phyloP scores from a whole-genome alignment of 2,329 filamentous ascomycete species.

The Cladosporium sp. region DNA sequence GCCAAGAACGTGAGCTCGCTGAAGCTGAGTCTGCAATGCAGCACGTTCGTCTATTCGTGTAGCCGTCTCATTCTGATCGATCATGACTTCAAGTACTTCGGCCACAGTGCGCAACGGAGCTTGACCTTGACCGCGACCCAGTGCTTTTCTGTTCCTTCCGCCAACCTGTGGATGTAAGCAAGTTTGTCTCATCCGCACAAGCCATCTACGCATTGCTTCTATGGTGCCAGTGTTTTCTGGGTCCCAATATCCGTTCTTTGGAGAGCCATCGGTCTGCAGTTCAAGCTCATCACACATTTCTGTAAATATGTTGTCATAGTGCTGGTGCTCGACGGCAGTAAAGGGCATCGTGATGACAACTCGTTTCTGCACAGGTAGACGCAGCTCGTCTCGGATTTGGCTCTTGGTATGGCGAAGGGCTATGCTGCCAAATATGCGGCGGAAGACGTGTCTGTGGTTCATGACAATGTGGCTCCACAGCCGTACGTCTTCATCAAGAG shows the following conservation, averaged over 20 bases:
- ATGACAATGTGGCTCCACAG: slow-evolving; percentile 65
- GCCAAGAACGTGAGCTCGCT: slow-evolving; percentile 72
- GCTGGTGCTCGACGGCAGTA: slow-evolving; percentile 83
- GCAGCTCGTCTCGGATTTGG: slow-evolving; percentile 71
- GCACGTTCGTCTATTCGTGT: slow-evolving; percentile 68
- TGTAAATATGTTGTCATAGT: slow-evolving; percentile 73
- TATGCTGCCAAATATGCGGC: slow-evolving; percentile 64
- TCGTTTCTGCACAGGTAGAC: slow-evolving; percentile 75
- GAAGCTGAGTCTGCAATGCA: slow-evolving; percentile 57
- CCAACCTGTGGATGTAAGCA: slow-evolving; percentile 84
- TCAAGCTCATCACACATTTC: slow-evolving; percentile 69
- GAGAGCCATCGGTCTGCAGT: slow-evolving; percentile 61
- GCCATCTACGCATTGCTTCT: slow-evolving; percentile 73
- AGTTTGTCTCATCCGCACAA: slow-evolving; percentile 73
- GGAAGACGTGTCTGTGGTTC: slow-evolving; percentile 61
- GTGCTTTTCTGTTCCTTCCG: slow-evolving; percentile 57
- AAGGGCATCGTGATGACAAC: slow-evolving; percentile 88
- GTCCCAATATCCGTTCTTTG: slow-evolving; percentile 60
- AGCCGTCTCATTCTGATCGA: slow-evolving; percentile 70
- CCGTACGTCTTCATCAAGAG: slow-evolving; percentile 61
- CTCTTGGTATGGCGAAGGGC: slow-evolving; percentile 83
- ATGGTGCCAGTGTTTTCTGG: slow-evolving; percentile 54
- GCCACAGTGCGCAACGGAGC: slow-evolving; percentile 74
- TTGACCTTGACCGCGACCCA: slow-evolving; percentile 53
- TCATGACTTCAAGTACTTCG: slow-evolving; percentile 87